Percentiles rank a stretch among this genome's conserved stretches.
These are phyloP conservation scores for Recurvomyces mirabilis DNA, from an alignment of 495 filamentous ascomycete species.

Conservation along the genomic window DNA sequence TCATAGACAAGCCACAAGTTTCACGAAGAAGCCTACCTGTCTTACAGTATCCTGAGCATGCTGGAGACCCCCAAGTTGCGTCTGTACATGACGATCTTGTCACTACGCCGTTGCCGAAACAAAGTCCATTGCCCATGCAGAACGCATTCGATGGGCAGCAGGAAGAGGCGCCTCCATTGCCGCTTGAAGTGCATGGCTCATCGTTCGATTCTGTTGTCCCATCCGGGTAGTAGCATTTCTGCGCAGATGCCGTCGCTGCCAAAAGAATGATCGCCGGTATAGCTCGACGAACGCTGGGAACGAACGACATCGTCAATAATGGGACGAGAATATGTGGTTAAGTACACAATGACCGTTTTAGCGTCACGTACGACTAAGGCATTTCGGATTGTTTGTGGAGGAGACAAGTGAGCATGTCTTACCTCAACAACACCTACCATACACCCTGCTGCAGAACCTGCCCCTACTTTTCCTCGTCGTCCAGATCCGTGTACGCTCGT, in stretches of 20 bases:
- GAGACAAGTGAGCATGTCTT: no score
- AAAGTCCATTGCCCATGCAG: constrained; percentile 11
- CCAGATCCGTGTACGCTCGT: no score
- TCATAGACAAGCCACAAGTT: not conserved
- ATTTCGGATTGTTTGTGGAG: no score
- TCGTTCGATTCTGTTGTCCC: constrained; percentile 9
- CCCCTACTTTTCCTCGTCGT: no score
- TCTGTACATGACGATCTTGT: constrained; percentile 13
- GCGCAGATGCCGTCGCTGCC: constrained; percentile 2
- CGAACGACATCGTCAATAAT: constrained; percentile 10
- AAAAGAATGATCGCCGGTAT: constrained; percentile 10
- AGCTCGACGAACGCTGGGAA: constrained; percentile 8
- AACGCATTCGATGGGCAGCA: constrained; percentile 10
- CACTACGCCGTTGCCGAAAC: constrained; percentile 6
- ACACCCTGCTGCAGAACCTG: no score
- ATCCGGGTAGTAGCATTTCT: constrained; percentile 15
- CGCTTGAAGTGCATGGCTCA: constrained; percentile 5
- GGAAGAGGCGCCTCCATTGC: constrained; percentile 2
- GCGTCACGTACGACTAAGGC: no score
- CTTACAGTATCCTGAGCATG: constrained; percentile 12
- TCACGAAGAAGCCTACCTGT: constrained; percentile 3
- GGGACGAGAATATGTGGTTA: no score
- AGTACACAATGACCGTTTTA: no score
- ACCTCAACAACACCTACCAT: no score
- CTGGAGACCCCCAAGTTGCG: constrained; percentile 8